Evolutionary conservation across 768 basidiomycete species (phyloP), one percentile per base, ranked within the genome.

Genomic region (Xerocomellus chrysenteron): DNA sequence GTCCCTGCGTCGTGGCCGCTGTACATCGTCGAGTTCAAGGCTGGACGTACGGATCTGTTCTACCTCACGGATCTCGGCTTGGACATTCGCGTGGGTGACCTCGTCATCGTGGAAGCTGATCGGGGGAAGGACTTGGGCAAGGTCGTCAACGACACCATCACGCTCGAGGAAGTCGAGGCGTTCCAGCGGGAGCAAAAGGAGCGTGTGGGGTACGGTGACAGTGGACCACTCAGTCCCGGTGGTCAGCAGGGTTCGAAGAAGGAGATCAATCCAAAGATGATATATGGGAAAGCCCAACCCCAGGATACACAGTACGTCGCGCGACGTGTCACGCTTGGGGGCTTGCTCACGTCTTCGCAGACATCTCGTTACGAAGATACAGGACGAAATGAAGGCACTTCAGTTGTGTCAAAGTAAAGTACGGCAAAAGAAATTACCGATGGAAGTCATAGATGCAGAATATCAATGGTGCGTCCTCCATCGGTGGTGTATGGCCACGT

Each of bases 381-480:
- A 89, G 66, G 96, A 99, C 72, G 96, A 99, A 74, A 74, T 85
- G 54, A 94, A 95, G 74, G 96, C 96, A 21, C 76, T 99, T 43
- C 87, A 91, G 65, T 76, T 98, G 52, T 97, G 95, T 64, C 86
- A 93, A 72, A 90, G 80, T 57, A 98, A 98, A 73, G 95, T 97
- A 14, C 79, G 87, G 51, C 92, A 94, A 71, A 91, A 95, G 76
- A 94, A 94, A 69, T 75, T 98, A 68, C 94, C 94, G 17, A 99
- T 99, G 96, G 93, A 98, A 73, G 94, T 99, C 56, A 87, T 97
- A 47, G 96, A 98, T 73, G 96, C 95, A 33, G 96, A 98, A 74
- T 99, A 95, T 76, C 96, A 99, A 69, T 98, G 94, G 94, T 94
- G 54, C 30, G 88, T 3, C 75, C 6, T 26, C 37, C 14, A 1